A percentile compares a stretch with the other conserved stretches of the same genome.
These are phyloP conservation scores for Vitis hybrid DNA, from an alignment of 177 flowering plant species.

Conservation along the genomic window DNA sequence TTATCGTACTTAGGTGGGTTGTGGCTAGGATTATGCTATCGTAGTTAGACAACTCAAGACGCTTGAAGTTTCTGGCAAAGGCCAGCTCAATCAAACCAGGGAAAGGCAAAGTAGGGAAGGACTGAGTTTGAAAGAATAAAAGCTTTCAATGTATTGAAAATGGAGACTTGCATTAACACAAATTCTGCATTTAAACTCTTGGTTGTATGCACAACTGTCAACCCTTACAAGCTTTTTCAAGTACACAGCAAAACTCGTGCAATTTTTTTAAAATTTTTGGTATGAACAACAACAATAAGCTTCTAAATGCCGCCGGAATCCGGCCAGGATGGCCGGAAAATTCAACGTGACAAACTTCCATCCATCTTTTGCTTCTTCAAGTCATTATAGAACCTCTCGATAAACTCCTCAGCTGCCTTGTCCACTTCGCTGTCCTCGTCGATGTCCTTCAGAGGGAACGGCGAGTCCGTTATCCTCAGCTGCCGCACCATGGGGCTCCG, in stretches of 20 bases:
- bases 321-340: too few species aligned
- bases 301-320: too few species aligned
- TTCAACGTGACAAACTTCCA: neutral
- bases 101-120: too few species aligned
- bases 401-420: constrained; percentile 76
- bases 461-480: constrained; percentile 86
- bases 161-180: too few species aligned
- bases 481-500: constrained; percentile 58
- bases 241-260: neutral
- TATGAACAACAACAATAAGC: too few species aligned
- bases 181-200: neutral
- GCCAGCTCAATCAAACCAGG: too few species aligned
- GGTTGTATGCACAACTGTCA: neutral
- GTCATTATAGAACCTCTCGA: constrained; percentile 57
- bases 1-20: too few species aligned
- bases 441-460: constrained; percentile 52
- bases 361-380: constrained; percentile 45
- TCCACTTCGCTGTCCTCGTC: constrained; percentile 57
- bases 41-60: neutral
- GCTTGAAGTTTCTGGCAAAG: neutral
- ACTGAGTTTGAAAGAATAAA: too few species aligned
- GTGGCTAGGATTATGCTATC: neutral
- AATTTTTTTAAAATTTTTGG: neutral
- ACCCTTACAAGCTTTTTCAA: neutral
- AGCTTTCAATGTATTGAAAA: neutral